These are phyloP conservation scores for Picocystis sp. DNA, from an alignment of 163 green algal genomes.

Conservation along the genomic window DNA sequence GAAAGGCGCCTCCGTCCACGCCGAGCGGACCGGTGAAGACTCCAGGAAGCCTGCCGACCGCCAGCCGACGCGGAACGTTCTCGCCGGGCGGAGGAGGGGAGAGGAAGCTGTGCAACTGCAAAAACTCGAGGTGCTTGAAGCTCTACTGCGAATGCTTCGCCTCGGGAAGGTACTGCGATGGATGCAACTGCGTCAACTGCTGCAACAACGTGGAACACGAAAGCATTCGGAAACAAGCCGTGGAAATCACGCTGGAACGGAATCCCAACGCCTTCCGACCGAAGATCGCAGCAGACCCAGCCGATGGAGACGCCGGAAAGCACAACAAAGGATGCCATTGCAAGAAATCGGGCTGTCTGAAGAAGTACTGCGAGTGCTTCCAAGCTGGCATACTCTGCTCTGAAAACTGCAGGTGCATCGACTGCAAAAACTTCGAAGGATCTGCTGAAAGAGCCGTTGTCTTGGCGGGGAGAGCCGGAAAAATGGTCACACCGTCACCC, in stretches of 20 bases:
- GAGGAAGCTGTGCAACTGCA: conserved; percentile 65
- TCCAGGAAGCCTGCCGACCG: too few species aligned
- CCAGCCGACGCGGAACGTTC: too few species aligned
- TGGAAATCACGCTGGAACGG: conserved; percentile 85
- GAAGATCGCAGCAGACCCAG: conserved; percentile 45
- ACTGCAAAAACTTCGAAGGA: conserved; percentile 91
- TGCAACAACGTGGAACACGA: conserved; percentile 83
- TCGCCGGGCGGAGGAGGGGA: neutral
- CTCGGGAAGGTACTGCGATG: conserved; percentile 74
- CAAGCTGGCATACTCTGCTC: conserved; percentile 69
- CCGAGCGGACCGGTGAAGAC: too few species aligned
- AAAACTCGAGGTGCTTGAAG: conserved; percentile 70
- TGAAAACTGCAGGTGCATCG: conserved; percentile 86
- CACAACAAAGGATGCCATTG: conserved; percentile 27
- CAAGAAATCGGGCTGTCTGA: conserved; percentile 32
- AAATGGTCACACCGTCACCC: neutral
- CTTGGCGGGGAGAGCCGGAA: neutral
- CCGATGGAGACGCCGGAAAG: conserved; percentile 7
- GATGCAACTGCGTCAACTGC: conserved; percentile 93
- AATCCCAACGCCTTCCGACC: conserved; percentile 93
- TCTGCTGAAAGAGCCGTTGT: conserved; percentile 10
- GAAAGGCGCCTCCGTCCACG: too few species aligned
- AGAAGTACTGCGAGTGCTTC: conserved; percentile 54
- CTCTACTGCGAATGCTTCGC: conserved; percentile 98
- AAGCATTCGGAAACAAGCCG: conserved; percentile 48